Evolutionary conservation across 2,329 filamentous ascomycete genomes (phyloP).

Genomic region (Acephala macrosclerotiorum): DNA sequence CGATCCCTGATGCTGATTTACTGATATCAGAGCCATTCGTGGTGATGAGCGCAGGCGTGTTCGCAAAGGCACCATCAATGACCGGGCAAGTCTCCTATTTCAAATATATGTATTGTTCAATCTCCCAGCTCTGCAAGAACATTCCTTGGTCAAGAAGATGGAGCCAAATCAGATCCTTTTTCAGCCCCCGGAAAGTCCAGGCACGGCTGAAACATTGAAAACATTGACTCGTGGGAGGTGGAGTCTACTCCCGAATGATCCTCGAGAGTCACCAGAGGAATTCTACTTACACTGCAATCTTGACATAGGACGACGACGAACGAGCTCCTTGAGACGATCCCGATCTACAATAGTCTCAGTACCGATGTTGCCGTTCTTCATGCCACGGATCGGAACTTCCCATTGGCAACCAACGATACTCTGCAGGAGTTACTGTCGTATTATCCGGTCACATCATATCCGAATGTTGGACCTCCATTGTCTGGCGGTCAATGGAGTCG

Average conservation of each 20-base stretch:
- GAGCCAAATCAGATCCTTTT: no score
- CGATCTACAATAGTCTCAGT: constrained; percentile 15
- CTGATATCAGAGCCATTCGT: constrained; percentile 22
- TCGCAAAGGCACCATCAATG: constrained; percentile 22
- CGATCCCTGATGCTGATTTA: constrained; percentile 26
- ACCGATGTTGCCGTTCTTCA: constrained; percentile 15
- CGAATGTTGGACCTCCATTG: constrained; percentile 27
- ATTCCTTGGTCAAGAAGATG: no score
- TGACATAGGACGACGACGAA: neutral
- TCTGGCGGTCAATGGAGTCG: constrained; percentile 25
- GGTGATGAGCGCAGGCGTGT: constrained; percentile 20
- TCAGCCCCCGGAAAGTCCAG: constrained; percentile 13
- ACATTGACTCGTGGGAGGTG: no score
- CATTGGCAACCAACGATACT: constrained; percentile 13
- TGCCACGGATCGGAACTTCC: constrained; percentile 12
- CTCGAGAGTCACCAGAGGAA: no score
- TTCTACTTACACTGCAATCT: no score
- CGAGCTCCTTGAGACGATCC: constrained; percentile 20
- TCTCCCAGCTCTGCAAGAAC: no score
- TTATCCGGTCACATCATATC: constrained; percentile 19
- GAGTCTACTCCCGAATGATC: no score
- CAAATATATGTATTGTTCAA: no score
- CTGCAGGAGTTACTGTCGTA: constrained; percentile 16
- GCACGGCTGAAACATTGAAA: no score
- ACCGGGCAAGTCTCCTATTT: no score